Base-by-base conservation (phyloP, 768 basidiomycete species). In the Candolleomyces eurysporus region DNA sequence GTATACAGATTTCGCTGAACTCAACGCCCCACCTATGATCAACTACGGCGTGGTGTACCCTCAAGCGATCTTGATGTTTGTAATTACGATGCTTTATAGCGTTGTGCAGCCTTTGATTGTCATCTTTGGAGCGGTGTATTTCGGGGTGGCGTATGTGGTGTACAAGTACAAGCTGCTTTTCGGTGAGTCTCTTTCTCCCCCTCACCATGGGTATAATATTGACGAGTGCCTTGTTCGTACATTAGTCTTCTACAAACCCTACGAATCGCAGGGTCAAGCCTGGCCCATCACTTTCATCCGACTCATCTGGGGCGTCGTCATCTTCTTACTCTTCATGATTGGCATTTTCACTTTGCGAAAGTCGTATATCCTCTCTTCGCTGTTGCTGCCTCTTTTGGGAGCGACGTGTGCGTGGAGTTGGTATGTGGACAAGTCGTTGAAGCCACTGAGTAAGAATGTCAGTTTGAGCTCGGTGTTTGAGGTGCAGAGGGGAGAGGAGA, bases 81-180 rank as follows among this genome's bases (percentile, higher is more conserved):
- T 94, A 64, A 91, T 99, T 74, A 96, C 92, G 42, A 78, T 99
- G 68, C 81, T 96, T 40, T 98, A 98, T 79, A 96, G 94, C 72
- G 91, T 99, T 65, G 91, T 96, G 13, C 93, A 97, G 63, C 97
- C 97, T 0, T 82, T 97, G 64, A 97, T 98, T 71, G 82, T 98
- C 59, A 84, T 97, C 31, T 98, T 98, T 69, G 94, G 96, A 13
- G 93, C 96, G 0, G 77, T 96, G 56, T 99, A 99, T 76, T 99
- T 99, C 67, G 96, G 95, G n/a, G 79, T 91, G 43, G 93, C 85
- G 7, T 99, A 99, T 71, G 82, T 98, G 5, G 96, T 97, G 3
- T 98, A 98, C 84, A 99, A 99, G 79, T 97, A 98, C 78, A 96
- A 97, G 68, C 82, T 98, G 4, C 79, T 98, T 0, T 97, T 96